Evolutionary conservation across 176 grass and related monocot genomes (phyloP).

Genomic region (Phoenix roebelenii): DNA sequence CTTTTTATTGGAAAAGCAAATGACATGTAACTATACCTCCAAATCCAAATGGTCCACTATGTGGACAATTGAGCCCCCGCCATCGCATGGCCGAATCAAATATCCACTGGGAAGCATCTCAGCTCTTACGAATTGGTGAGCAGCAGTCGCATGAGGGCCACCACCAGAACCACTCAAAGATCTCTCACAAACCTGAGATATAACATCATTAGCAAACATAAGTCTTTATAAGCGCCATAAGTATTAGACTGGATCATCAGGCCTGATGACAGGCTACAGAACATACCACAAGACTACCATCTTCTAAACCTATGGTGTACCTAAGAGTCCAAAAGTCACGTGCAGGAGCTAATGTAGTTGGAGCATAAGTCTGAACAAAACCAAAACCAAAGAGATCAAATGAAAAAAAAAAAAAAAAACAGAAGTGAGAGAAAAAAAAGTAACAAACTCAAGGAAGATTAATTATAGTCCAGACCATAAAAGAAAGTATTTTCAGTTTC

Average conservation of each 20-base stretch:
- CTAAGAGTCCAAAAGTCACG: constrained; percentile 94
- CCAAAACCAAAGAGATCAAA: background rate
- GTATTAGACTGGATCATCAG: background rate
- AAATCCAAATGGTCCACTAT: constrained; percentile 98
- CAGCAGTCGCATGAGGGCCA: constrained; percentile 45
- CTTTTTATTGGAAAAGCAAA: too few relatives aligned
- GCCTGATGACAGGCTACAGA: background rate
- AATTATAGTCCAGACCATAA: constrained; percentile 5
- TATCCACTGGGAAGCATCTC: constrained; percentile 96
- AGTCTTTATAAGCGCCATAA: background rate
- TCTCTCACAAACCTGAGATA: constrained; percentile 76
- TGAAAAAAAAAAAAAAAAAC: constrained; percentile 12
- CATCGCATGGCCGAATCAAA: constrained; percentile 83
- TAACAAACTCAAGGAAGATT: background rate
- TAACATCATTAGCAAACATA: constrained; percentile 20
- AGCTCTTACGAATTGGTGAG: constrained; percentile 92
- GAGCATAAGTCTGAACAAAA: constrained; percentile 76
- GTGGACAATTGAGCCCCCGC: constrained; percentile 83
- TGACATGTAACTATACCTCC: constrained; percentile 41
- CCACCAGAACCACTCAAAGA: constrained; percentile 83
- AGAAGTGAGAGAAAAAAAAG: background rate
- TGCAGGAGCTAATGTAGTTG: constrained; percentile 90
- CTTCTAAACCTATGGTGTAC: constrained; percentile 77
- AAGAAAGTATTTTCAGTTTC: background rate
- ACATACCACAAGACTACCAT: constrained; percentile 85